Conservation (phyloP, 2,329 filamentous ascomycete species). For the Ophiostoma fasciatum region DNA sequence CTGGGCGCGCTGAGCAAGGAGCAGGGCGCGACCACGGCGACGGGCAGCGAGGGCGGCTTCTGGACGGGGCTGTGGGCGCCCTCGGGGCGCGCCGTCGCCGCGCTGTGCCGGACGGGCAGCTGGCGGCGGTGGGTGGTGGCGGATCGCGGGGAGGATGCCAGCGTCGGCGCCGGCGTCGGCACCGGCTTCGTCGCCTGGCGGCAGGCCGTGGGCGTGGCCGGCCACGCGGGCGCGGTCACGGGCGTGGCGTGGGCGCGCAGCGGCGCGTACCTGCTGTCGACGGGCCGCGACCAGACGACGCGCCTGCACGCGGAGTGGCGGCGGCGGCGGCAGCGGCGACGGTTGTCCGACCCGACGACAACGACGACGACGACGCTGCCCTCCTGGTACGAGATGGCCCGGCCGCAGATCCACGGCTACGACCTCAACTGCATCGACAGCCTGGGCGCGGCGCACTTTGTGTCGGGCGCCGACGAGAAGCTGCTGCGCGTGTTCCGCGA, state of each 20-base stretch:
- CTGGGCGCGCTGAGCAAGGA: conserved; percentile 88
- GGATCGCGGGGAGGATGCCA: too few relatives aligned
- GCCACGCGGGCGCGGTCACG: conserved; percentile 70
- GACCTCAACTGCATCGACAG: conserved; percentile 88
- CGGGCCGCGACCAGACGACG: conserved; percentile 84
- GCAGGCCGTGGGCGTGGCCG: conserved; percentile 62
- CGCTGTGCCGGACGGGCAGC: conserved; percentile 79
- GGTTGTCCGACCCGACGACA: too few relatives aligned
- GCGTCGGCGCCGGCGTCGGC: conserved; percentile 14
- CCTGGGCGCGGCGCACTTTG: conserved; percentile 59
- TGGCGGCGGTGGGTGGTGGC: conserved; percentile 77
- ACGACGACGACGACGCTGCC: not conserved
- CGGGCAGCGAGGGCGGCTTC: conserved; percentile 88
- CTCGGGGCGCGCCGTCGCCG: conserved; percentile 55
- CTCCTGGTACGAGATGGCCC: conserved; percentile 91
- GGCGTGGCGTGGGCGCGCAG: conserved; percentile 72
- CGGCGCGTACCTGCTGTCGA: conserved; percentile 76
- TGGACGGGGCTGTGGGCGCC: conserved; percentile 93
- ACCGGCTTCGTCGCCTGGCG: conserved; percentile 47
- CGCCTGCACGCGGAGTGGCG: conserved; percentile 73
- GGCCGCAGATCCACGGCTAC: conserved; percentile 95
- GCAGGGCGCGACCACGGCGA: conserved; percentile 92
- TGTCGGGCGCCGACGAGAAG: conserved; percentile 94
- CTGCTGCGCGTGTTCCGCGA: conserved; percentile 91
- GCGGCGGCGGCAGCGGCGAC: conserved; percentile 12